Percentiles rank a stretch among this genome's conserved stretches.
Evolutionary conservation across 768 basidiomycete genomes (phyloP).

Genomic region (Leccinum fibrillosum): DNA sequence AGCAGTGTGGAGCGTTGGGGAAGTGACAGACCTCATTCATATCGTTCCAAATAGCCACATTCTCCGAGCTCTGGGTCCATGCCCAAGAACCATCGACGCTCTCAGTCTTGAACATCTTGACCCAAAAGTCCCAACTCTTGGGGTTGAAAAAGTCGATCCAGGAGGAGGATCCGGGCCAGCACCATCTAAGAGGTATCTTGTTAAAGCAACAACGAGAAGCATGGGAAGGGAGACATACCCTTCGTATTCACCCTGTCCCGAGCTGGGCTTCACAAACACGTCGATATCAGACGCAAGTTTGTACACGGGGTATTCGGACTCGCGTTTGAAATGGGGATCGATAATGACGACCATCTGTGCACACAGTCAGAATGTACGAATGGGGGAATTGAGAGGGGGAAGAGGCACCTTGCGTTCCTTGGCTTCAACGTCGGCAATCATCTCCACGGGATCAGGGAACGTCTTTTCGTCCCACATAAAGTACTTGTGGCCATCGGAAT

Average conservation of each 20-base stretch:
- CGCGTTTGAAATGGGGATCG: constrained; percentile 93
- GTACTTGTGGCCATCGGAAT: constrained; percentile 91
- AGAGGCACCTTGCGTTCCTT: constrained; percentile 72
- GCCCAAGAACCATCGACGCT: constrained; percentile 56
- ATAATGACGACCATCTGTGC: constrained; percentile 94
- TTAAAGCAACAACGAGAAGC: neutral
- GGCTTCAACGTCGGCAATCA: constrained; percentile 87
- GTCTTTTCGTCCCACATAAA: constrained; percentile 93
- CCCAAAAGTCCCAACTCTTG: constrained; percentile 88
- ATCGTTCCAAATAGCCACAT: constrained; percentile 96
- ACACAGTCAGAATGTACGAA: neutral
- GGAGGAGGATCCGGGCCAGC: constrained; percentile 94
- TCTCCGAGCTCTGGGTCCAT: constrained; percentile 78
- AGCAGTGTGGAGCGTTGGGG: neutral
- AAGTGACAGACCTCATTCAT: constrained; percentile 85
- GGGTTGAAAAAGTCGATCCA: constrained; percentile 99
- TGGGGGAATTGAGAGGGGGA: neutral
- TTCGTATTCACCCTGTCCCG: constrained; percentile 83
- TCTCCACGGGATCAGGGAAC: constrained; percentile 93
- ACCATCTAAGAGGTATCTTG: constrained; percentile 53
- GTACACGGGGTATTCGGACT: constrained; percentile 76
- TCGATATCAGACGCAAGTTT: constrained; percentile 78
- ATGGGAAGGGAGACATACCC: constrained; percentile 39
- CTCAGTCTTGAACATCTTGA: constrained; percentile 68
- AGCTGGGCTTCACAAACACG: constrained; percentile 77